phyloP scores from a whole-genome alignment of 2,329 filamentous ascomycete genomes.

The Alternaria panax region DNA sequence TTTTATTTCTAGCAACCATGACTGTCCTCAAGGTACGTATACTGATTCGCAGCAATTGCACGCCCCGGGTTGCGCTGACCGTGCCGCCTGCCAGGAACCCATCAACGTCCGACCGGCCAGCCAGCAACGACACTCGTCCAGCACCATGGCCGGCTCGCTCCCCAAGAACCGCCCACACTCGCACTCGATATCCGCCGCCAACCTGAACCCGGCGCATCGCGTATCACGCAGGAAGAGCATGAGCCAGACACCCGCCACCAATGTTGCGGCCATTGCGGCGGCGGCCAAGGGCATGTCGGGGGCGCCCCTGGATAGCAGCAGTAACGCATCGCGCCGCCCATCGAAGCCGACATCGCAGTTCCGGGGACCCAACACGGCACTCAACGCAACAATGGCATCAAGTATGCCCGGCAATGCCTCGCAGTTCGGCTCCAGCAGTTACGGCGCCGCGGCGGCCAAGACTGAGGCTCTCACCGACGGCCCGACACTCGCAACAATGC shows the following conservation, averaged over 20 bases:
- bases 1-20: conserved; percentile 33
- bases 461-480: conserved; percentile 72
- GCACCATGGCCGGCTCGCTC: conserved; percentile 65
- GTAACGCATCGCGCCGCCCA: conserved; percentile 65
- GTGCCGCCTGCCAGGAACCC: conserved; percentile 42
- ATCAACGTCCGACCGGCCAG: conserved; percentile 54
- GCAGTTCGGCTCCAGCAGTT: conserved; percentile 48
- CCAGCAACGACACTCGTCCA: conserved; percentile 55
- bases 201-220: conserved; percentile 81
- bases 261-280: conserved; percentile 77
- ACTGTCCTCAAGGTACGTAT: conserved; percentile 49
- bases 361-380: conserved; percentile 58
- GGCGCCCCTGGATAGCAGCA: conserved; percentile 61
- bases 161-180: conserved; percentile 78
- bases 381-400: conserved; percentile 70
- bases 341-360: conserved; percentile 64
- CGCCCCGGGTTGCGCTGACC: conserved; percentile 40
- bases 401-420: conserved; percentile 68
- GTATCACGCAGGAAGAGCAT: conserved; percentile 95
- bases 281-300: conserved; percentile 70
- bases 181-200: conserved; percentile 78
- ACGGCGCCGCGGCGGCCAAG: conserved; percentile 51
- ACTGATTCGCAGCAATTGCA: conserved; percentile 9
- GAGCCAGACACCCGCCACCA: conserved; percentile 74
- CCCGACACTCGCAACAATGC: conserved; percentile 61